phyloP scores from a whole-genome alignment of 2,329 filamentous ascomycete genomes.

The Neopestalotiopsis sp. region DNA sequence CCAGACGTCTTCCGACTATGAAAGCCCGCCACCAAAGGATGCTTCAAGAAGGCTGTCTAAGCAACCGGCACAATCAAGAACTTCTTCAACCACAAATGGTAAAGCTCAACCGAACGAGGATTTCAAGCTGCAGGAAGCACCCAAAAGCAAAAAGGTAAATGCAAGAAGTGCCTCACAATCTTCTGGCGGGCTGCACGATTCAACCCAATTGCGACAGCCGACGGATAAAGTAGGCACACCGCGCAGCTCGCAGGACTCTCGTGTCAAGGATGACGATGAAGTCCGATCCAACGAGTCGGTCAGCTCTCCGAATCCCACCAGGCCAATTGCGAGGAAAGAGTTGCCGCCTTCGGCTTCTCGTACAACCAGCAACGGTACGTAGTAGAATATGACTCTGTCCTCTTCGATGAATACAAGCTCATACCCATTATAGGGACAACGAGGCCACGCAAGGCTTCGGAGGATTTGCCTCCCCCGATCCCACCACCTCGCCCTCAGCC shows the following conservation, averaged over 20 bases:
- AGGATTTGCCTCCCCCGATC: conserved; percentile 27
- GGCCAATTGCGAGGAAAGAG: conserved; percentile 70
- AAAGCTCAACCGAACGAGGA: conserved; percentile 54
- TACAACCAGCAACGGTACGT: conserved; percentile 26
- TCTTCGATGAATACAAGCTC: background rate
- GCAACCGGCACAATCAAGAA: conserved; percentile 37
- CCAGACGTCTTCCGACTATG: conserved; percentile 64
- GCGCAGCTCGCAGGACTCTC: conserved; percentile 64
- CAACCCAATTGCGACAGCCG: conserved; percentile 38
- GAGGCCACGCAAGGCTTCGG: conserved; percentile 26
- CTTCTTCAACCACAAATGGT: conserved; percentile 46
- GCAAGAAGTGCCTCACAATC: conserved; percentile 52
- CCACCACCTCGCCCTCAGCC: conserved; percentile 33
- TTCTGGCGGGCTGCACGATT: conserved; percentile 40
- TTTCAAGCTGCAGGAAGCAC: conserved; percentile 83
- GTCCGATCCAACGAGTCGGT: conserved; percentile 49
- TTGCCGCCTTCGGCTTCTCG: conserved; percentile 47
- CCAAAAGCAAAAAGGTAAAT: conserved; percentile 62
- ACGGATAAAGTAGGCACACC: conserved; percentile 47
- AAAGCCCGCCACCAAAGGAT: conserved; percentile 57
- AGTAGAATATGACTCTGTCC: background rate
- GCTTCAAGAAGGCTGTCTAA: conserved; percentile 55
- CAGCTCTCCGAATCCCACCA: conserved; percentile 44
- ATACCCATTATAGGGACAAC: conserved; percentile 10
- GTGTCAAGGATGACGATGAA: conserved; percentile 59